Evolutionary conservation across 2,329 filamentous ascomycete genomes (phyloP).

Genomic region (Aspergillus pseudoterreus): DNA sequence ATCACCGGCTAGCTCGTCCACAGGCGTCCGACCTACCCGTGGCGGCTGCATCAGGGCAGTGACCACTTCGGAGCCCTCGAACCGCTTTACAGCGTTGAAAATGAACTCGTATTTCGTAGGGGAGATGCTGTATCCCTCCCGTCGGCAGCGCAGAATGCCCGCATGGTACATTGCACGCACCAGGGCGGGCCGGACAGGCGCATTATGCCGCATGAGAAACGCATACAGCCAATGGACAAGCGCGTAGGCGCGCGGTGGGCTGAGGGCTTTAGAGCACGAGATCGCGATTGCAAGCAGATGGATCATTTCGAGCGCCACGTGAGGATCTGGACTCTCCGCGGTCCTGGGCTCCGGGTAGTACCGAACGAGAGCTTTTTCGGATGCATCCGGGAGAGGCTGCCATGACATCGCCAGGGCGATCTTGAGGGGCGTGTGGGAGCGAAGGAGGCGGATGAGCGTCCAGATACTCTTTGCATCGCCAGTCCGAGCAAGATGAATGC

Average conservation of each 20-base stretch:
- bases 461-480: slow-evolving; percentile 24
- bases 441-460: slow-evolving; percentile 32
- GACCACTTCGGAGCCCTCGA: slow-evolving; percentile 44
- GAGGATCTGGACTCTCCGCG: slow-evolving; percentile 26
- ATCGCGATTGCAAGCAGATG: slow-evolving; percentile 45
- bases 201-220: slow-evolving; percentile 41
- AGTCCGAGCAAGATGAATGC: slow-evolving; percentile 27
- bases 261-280: slow-evolving; percentile 34
- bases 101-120: slow-evolving; percentile 41
- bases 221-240: slow-evolving; percentile 47
- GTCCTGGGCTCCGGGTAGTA: slow-evolving; percentile 21
- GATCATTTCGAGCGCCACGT: slow-evolving; percentile 40
- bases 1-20: neutral
- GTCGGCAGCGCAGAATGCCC: slow-evolving; percentile 44
- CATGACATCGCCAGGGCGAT: slow-evolving; percentile 33
- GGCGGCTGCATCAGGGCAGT: slow-evolving; percentile 20
- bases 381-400: slow-evolving; percentile 18
- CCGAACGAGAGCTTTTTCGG: slow-evolving; percentile 23
- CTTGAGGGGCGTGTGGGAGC: slow-evolving; percentile 36
- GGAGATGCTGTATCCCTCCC: slow-evolving; percentile 32
- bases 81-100: slow-evolving; percentile 36
- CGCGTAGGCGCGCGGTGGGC: slow-evolving; percentile 41
- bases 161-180: slow-evolving; percentile 49
- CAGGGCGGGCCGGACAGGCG: slow-evolving; percentile 41
- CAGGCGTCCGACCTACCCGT: slow-evolving; percentile 11